Evolutionary conservation across 495 filamentous ascomycete genomes (phyloP).

Genomic region (Achaetomiella virescens): DNA sequence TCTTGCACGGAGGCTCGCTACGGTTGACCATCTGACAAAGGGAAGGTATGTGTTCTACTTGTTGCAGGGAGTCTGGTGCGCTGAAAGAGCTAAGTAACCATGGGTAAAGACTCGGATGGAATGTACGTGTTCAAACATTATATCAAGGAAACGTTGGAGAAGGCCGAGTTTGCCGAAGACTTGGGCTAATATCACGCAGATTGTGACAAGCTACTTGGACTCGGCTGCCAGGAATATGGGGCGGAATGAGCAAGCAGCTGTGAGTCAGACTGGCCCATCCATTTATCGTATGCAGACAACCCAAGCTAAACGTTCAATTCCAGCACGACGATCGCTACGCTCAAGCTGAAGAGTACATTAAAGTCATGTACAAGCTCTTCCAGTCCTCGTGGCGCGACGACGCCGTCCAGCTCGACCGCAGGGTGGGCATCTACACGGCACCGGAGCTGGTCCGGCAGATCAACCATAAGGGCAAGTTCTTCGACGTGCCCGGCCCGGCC

Average conservation of each 20-base stretch:
- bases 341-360: conserved; percentile 61
- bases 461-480: conserved; percentile 62
- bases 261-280: no score
- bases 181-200: no score
- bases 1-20: conserved; percentile 57
- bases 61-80: no score
- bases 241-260: conserved; percentile 44
- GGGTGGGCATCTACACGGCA: conserved; percentile 52
- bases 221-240: conserved; percentile 60
- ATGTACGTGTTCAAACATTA: no score
- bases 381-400: conserved; percentile 65
- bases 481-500: conserved; percentile 58
- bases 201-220: conserved; percentile 62
- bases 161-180: no score
- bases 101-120: conserved; percentile 46
- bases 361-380: conserved; percentile 63
- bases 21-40: conserved; percentile 65
- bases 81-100: no score
- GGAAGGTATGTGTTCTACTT: no score
- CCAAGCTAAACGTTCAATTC: no score
- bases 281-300: no score
- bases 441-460: conserved; percentile 55
- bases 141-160: no score
- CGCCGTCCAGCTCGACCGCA: conserved; percentile 52
- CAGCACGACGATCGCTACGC: conserved; percentile 64